phyloP scores from a whole-genome alignment of 371 early-diverging fungal species.

The Spraguea lophii region DNA sequence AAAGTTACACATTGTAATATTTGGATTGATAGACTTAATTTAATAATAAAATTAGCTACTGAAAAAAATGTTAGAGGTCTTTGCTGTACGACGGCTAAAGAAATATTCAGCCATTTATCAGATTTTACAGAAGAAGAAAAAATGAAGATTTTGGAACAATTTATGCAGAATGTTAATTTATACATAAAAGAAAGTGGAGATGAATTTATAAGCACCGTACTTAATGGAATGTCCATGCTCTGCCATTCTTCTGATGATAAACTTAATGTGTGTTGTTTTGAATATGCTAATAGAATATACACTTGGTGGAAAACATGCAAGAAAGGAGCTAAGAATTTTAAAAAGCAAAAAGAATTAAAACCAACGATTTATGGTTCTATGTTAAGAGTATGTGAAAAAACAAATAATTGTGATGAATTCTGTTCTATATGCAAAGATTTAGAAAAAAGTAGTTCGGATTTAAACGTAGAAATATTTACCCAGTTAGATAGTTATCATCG shows the following conservation, averaged over 20 bases:
- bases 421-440: conserved; percentile 13
- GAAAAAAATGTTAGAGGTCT: not conserved
- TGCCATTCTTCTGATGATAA: conserved; percentile 7
- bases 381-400: conserved; percentile 8
- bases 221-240: conserved; percentile 5
- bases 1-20: not conserved
- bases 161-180: not conserved
- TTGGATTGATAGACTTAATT: conserved; percentile 9
- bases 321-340: not conserved
- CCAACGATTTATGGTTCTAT: conserved; percentile 2
- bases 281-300: conserved; percentile 8
- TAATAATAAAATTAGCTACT: not conserved
- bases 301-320: conserved; percentile 15
- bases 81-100: conserved; percentile 2
- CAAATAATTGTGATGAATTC: conserved; percentile 6
- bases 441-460: not conserved
- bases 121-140: conserved; percentile 1
- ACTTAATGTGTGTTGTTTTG: conserved; percentile 8
- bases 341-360: not conserved
- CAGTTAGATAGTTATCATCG: conserved; percentile 5
- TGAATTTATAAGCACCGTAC: conserved; percentile 2
- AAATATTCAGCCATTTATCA: not conserved
- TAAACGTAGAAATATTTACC: conserved; percentile 2
- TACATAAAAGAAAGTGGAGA: not conserved
- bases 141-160: not conserved